phyloP scores from a whole-genome alignment of 176 grass and related monocot species.

The Elymus sibiricus region DNA sequence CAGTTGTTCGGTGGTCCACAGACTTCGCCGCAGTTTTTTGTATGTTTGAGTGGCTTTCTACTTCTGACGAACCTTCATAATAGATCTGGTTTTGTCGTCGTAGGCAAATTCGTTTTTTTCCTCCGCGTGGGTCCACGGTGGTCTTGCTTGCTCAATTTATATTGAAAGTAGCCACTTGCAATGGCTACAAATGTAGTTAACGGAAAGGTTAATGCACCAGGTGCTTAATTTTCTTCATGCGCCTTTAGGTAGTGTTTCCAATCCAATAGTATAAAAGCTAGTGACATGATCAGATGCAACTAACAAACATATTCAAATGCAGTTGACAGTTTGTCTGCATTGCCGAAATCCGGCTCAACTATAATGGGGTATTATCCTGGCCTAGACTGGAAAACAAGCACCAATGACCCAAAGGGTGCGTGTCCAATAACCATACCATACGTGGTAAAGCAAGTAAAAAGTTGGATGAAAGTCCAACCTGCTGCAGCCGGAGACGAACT shows the following conservation, averaged over 20 bases:
- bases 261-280: conserved; percentile 25
- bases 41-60: no score
- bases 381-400: conserved; percentile 1
- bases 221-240: conserved; percentile 41
- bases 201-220: conserved; percentile 26
- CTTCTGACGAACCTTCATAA: no score
- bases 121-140: no score
- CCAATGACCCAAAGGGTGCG: background rate
- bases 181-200: conserved; percentile 2
- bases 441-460: background rate
- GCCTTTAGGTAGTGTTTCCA: conserved; percentile 37
- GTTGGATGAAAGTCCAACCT: background rate
- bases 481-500: background rate
- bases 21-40: no score
- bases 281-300: conserved; percentile 32
- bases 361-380: conserved; percentile 2
- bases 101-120: no score
- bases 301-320: conserved; percentile 23
- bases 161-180: conserved; percentile 26
- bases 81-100: no score
- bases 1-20: no score
- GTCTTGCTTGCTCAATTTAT: background rate
- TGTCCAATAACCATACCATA: background rate
- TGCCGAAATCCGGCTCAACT: background rate
- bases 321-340: conserved; percentile 30